phyloP scores from a whole-genome alignment of 2,329 filamentous ascomycete species.

The Aspergillus awamori region DNA sequence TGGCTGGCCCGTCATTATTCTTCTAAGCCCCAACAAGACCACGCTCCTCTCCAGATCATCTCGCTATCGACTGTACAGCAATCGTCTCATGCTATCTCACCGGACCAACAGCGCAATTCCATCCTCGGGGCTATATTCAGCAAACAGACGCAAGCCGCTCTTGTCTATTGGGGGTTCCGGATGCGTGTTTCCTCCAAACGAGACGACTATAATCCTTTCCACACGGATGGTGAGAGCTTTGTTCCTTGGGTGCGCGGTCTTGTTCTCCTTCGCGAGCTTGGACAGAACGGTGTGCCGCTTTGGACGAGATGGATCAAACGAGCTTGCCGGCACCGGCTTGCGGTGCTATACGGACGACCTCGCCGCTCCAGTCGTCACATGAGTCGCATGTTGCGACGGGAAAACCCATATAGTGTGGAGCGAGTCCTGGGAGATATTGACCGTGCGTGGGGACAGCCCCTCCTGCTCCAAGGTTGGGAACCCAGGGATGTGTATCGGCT shows the following conservation, averaged over 20 bases:
- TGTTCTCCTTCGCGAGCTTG: slow-evolving; percentile 42
- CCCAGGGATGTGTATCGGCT: slow-evolving; percentile 22
- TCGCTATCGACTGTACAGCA: slow-evolving; percentile 9
- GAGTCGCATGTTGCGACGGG: slow-evolving; percentile 41
- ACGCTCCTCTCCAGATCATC: slow-evolving; percentile 16
- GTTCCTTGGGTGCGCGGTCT: slow-evolving; percentile 46
- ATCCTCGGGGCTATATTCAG: slow-evolving; percentile 48
- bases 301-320: slow-evolving; percentile 31
- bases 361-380: slow-evolving; percentile 33
- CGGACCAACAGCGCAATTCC: slow-evolving; percentile 21
- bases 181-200: slow-evolving; percentile 29
- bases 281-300: slow-evolving; percentile 40
- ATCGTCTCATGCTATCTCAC: not conserved
- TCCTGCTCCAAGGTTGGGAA: slow-evolving; percentile 33
- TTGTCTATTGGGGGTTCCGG: slow-evolving; percentile 56
- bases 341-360: slow-evolving; percentile 39
- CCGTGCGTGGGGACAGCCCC: slow-evolving; percentile 36
- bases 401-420: slow-evolving; percentile 38
- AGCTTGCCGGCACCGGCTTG: slow-evolving; percentile 41
- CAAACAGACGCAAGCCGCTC: slow-evolving; percentile 47
- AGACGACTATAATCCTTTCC: slow-evolving; percentile 25
- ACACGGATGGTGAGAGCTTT: slow-evolving; percentile 26
- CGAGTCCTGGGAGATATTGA: slow-evolving; percentile 38
- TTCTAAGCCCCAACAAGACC: slow-evolving; percentile 13
- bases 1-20: slow-evolving; percentile 54